A percentile compares a stretch with the other conserved stretches of the same genome.
Conservation (phyloP, 495 filamentous ascomycete genomes). For the Hyphodiscus hymeniophilus region DNA sequence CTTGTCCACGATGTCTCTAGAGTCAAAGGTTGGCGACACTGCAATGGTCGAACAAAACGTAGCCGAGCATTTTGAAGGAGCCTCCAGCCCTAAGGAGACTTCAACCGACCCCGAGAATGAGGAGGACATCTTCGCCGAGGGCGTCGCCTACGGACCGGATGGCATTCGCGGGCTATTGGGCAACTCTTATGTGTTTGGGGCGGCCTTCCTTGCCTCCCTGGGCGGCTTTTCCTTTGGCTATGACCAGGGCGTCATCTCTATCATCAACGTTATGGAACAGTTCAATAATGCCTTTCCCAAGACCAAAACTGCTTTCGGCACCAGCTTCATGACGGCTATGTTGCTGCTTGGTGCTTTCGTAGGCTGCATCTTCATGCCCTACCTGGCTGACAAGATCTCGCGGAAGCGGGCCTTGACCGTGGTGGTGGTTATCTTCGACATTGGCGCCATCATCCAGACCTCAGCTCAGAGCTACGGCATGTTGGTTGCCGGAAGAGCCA, state of each 20-base stretch:
- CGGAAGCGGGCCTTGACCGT: conserved; percentile 49
- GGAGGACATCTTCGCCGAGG: background rate
- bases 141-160: background rate
- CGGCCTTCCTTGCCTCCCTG: background rate
- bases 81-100: background rate
- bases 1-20: no score
- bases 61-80: background rate
- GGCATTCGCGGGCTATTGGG: background rate
- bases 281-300: background rate
- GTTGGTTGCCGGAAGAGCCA: conserved; percentile 45
- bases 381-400: conserved; percentile 50
- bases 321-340: background rate
- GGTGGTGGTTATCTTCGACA: conserved; percentile 17
- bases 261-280: background rate
- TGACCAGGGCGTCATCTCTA: background rate
- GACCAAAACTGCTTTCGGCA: background rate
- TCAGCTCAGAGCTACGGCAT: conserved; percentile 35
- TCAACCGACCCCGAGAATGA: background rate
- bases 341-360: background rate
- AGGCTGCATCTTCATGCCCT: conserved; percentile 46
- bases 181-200: background rate
- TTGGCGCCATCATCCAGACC: background rate
- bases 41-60: no score
- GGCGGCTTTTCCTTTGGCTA: background rate
- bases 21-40: no score